Base-by-base conservation (phyloP, 148 eudicot genomes). In the Vaccinium vitisidaea region DNA sequence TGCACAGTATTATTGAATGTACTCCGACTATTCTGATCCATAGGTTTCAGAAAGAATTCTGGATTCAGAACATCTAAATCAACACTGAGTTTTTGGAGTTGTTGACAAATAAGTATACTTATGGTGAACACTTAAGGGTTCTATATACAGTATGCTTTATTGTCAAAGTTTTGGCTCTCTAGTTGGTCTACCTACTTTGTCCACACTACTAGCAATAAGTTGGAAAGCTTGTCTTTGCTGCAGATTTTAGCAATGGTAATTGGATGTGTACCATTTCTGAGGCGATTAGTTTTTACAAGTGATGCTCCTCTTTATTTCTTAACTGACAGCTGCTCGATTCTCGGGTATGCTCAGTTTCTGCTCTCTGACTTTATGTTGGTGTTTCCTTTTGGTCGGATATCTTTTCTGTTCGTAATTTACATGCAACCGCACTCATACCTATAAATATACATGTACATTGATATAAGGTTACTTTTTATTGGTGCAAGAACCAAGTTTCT, bases 311-410 rank as follows among this genome's bases (percentile, higher is more conserved):
- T 97, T 61, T 97, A 90, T 89, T 97, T 97, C 88, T 90, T 97
- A 87, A 97, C 98, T 59, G 99, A 97, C 87, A 97, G 99, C 93
- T 95, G 98, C 93, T 67, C 90, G 82, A 97, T 97, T 90, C 98
- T 97, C 78, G 98, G 98, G 99, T 97, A 95, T 86, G 88, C 76
- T 80, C 83, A 30, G 25, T 59, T 81, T 83, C 77, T 46, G 50
- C 50, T 73, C 65, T 73, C 53, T 48, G 25, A 55, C 2, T 80
- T 30, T 77, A 30, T 11, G 52, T 77, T 77, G 48, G 10, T 63
- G 80, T 39, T 6, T 69, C 69, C 43, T 52, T 70, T 65, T 19
- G 8, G 36, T 65, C 3, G 4, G 27, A 52, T 67, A 18, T 70
- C 48, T 10, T 82, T 30, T 65, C 50, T 27, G 54, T 71, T 69